Conservation (phyloP, 805 yeast species). For the Wickerhamiella azymoides region DNA sequence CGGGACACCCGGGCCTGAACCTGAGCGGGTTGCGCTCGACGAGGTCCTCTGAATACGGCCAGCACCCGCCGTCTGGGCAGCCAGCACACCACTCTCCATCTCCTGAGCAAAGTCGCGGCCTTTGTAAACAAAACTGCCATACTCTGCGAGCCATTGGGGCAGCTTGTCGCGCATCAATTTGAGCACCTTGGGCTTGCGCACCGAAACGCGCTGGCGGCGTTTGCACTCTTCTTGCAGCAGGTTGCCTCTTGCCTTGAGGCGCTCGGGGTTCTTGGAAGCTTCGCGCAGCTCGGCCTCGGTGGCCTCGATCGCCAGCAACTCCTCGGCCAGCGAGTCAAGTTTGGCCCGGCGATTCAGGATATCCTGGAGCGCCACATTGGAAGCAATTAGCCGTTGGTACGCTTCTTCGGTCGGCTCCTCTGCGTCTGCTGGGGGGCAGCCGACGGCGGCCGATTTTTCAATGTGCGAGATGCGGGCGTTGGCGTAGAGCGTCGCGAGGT, state of each 20-base stretch:
- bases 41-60: too few relatives aligned
- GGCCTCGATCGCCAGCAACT: background rate
- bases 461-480: background rate
- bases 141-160: background rate
- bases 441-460: background rate
- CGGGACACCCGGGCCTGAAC: too few relatives aligned
- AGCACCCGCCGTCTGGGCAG: background rate
- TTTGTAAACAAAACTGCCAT: background rate
- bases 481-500: background rate
- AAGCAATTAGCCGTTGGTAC: background rate
- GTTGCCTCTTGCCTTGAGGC: conserved; percentile 4
- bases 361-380: background rate
- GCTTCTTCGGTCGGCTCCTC: background rate
- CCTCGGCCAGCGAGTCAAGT: background rate
- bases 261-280: conserved; percentile 1
- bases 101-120: background rate
- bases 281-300: background rate
- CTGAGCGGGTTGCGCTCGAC: too few relatives aligned
- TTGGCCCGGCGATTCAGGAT: background rate
- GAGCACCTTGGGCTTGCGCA: conserved; percentile 2
- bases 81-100: background rate
- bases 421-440: background rate
- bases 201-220: background rate
- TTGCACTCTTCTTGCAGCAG: conserved; percentile 1
- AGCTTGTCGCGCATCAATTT: background rate